Percentiles rank a stretch among this genome's conserved stretches.
Conservation (phyloP, 805 yeast species). For the Diddensiella caesifluorescens region DNA sequence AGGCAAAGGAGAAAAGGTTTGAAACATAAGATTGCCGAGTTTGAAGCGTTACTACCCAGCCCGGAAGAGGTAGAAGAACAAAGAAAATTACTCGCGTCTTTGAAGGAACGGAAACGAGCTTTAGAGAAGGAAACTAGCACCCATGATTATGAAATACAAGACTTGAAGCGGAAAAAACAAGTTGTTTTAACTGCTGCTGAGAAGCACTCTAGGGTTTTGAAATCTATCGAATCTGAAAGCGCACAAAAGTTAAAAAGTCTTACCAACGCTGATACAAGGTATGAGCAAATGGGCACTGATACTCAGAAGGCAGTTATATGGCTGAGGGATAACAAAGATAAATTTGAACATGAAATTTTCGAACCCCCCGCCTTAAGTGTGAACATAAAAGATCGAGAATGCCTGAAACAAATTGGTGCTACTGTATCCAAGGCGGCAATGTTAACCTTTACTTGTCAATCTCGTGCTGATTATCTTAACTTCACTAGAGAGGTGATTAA, state of each 20-base stretch:
- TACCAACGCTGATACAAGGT: constrained; percentile 12
- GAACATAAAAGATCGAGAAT: constrained; percentile 43
- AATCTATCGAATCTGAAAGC: constrained; percentile 1
- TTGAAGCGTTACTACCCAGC: background rate
- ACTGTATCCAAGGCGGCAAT: constrained; percentile 50
- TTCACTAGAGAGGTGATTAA: constrained; percentile 43
- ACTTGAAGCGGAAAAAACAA: constrained; percentile 20
- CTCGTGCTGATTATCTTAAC: constrained; percentile 43
- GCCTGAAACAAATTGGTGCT: constrained; percentile 54
- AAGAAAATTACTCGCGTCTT: background rate
- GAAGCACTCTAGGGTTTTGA: background rate
- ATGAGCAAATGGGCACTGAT: too few relatives aligned
- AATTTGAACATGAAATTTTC: constrained; percentile 42
- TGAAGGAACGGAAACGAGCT: background rate
- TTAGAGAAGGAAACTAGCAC: background rate
- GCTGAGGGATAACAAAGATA: constrained; percentile 37
- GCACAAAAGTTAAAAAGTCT: constrained; percentile 19
- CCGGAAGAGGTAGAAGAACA: background rate
- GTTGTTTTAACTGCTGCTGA: background rate
- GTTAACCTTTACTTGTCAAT: constrained; percentile 58
- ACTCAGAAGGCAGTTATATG: constrained; percentile 40
- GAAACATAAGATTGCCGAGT: background rate
- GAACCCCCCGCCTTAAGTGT: constrained; percentile 76
- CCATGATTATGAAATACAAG: constrained; percentile 27
- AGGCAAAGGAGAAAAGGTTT: background rate